A percentile compares a stretch with the other conserved stretches of the same genome.
Evolutionary conservation across 805 yeast species (phyloP).

Genomic region (Kockiozyma suomiensis): DNA sequence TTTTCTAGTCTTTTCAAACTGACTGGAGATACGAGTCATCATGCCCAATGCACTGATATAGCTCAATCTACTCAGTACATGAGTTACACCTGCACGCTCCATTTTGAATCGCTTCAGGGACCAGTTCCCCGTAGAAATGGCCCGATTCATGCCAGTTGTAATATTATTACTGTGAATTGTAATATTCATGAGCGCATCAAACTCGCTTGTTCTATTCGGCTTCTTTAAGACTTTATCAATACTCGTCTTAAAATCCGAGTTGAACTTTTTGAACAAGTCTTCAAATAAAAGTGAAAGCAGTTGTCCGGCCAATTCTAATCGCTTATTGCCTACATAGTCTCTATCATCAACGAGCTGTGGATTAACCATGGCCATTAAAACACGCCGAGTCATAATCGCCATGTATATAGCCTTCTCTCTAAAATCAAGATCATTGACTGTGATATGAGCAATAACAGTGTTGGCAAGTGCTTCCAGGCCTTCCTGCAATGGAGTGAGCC

Average conservation of each 20-base stretch:
- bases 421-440: conserved; percentile 82
- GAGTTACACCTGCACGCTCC: conserved; percentile 99
- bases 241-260: conserved; percentile 89
- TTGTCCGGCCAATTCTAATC: conserved; percentile 96
- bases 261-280: conserved; percentile 95
- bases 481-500: conserved; percentile 79
- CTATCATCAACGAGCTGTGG: conserved; percentile 97
- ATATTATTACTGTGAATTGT: conserved; percentile 91
- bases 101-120: conserved; percentile 96
- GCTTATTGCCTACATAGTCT: conserved; percentile 97
- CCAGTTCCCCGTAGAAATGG: conserved; percentile 99
- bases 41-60: conserved; percentile 95
- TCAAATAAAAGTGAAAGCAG: conserved; percentile 92
- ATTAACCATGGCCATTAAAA: conserved; percentile 90
- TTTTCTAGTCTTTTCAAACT: conserved; percentile 95
- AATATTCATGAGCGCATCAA: conserved; percentile 87
- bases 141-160: conserved; percentile 91
- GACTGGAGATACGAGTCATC: conserved; percentile 99
- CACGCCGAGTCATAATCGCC: conserved; percentile 96
- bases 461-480: conserved; percentile 91
- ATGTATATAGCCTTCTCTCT: conserved; percentile 92
- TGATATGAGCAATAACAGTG: conserved; percentile 91
- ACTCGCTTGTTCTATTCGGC: conserved; percentile 92
- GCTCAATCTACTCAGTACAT: conserved; percentile 85
- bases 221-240: conserved; percentile 91